phyloP scores from a whole-genome alignment of 2,329 filamentous ascomycete genomes.

The Pseudogymnoascus sp. region DNA sequence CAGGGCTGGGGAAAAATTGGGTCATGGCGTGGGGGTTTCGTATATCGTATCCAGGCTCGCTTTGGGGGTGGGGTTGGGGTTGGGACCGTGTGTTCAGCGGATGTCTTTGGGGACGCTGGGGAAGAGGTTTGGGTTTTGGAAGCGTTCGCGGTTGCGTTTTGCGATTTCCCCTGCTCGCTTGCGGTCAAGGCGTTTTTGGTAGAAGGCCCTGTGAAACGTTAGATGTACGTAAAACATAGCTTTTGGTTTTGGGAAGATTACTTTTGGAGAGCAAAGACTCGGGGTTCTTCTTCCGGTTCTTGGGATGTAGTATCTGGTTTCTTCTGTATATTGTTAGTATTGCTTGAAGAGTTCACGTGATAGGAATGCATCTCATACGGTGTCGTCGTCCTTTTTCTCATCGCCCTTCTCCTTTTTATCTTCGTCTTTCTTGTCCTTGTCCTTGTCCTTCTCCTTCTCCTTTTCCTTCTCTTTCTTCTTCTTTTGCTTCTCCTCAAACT shows the following conservation, averaged over 20 bases:
- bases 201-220: slow-evolving; percentile 61
- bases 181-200: slow-evolving; percentile 74
- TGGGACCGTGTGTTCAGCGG: slow-evolving; percentile 19
- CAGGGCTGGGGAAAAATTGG: background rate
- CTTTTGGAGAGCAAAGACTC: slow-evolving; percentile 81
- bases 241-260: slow-evolving; percentile 32
- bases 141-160: slow-evolving; percentile 72
- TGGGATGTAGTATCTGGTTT: slow-evolving; percentile 16
- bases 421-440: slow-evolving; percentile 43
- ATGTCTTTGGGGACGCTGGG: slow-evolving; percentile 71
- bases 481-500: slow-evolving; percentile 73
- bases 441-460: slow-evolving; percentile 45
- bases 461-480: slow-evolving; percentile 64
- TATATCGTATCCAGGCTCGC: background rate
- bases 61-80: background rate
- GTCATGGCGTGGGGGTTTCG: background rate
- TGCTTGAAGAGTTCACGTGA: slow-evolving; percentile 21
- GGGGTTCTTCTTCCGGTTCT: slow-evolving; percentile 56
- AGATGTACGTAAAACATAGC: slow-evolving; percentile 10
- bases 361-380: slow-evolving; percentile 27
- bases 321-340: slow-evolving; percentile 19
- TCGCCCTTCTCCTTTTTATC: slow-evolving; percentile 34
- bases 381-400: slow-evolving; percentile 37
- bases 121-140: slow-evolving; percentile 73
- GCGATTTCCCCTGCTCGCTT: slow-evolving; percentile 72